Evolutionary conservation across 495 filamentous ascomycete species (phyloP), one percentile per base, ranked within the genome.

Genomic region (Penicillium maclennaniae): DNA sequence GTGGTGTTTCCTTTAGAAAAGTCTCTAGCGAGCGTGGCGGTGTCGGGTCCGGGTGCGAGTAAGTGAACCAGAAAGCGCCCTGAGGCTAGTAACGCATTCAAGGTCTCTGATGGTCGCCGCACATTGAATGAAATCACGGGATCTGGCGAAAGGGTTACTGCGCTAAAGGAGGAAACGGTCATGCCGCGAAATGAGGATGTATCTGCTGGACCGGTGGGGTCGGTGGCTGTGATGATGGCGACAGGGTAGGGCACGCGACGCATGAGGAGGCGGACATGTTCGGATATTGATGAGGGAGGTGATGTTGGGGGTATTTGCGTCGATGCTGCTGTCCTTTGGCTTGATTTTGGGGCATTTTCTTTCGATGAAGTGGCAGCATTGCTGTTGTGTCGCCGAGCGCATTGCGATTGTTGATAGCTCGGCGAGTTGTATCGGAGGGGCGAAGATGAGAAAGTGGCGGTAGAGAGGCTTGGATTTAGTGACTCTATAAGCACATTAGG

Each of bases 81-180:
- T 0, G 71, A 82, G 7, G 64, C 54, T 31, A 73, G 59, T 4
- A 95, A 75, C 0, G 87, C 86, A 51, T 76, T 72, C 34, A 85
- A 70, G 3, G 88, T 95, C n/a, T 79, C 79, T 27, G 86, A 89
- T 9, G 89, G 88, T 6, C 78, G 71, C 20, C 78, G 79, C 52
- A 95, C 78, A 59, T 95, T 95, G 79, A 95, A 92, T 31, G 84
- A 85, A 34, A 93, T 78, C 23, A 86, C 75, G 0, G 90, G 88
- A 4, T 71, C 58, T 0, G 89, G 89, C 12, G 61, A 51, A 1
- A 93, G 73, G 0, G 85, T 80, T 21, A 95, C 79, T 0, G 87
- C 89, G 17, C 81, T 91, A 73, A 95, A 87, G 12, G 87, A 91
- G 17, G 90, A 95, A 57, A 92, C 84, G 21, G 88, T 91, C 76